Percentiles rank a stretch among this genome's conserved stretches.
phyloP scores from a whole-genome alignment of 306 rosid species.

The Cercis canadensis region DNA sequence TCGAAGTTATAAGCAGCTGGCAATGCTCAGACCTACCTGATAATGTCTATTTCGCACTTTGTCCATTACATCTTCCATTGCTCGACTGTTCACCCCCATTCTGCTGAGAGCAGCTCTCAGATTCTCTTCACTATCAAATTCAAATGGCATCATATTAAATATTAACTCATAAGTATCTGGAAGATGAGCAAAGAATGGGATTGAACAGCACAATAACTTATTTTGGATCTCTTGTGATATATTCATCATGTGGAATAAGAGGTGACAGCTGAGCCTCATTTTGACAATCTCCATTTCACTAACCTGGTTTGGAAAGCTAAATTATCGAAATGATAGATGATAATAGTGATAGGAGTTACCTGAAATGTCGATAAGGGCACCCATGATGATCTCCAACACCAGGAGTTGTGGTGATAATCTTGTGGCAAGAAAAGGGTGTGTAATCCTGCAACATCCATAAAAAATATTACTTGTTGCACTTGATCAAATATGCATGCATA shows the following conservation, averaged over 20 bases:
- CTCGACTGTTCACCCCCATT: slow-evolving; percentile 81
- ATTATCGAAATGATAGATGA: slow-evolving; percentile 13
- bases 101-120: slow-evolving; percentile 83
- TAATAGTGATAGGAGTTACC: slow-evolving; percentile 49
- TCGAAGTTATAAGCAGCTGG: slow-evolving; percentile 31
- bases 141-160: slow-evolving; percentile 32
- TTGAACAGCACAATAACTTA: neutral
- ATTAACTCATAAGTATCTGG: slow-evolving; percentile 8
- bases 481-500: slow-evolving; percentile 22
- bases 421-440: slow-evolving; percentile 88
- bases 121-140: slow-evolving; percentile 79
- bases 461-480: slow-evolving; percentile 33
- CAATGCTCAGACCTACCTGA: slow-evolving; percentile 74
- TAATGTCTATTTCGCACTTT: slow-evolving; percentile 90
- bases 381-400: slow-evolving; percentile 98
- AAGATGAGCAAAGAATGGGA: slow-evolving; percentile 19
- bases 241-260: neutral
- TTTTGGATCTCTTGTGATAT: neutral
- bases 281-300: slow-evolving; percentile 4
- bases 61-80: slow-evolving; percentile 76
- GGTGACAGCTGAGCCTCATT: neutral
- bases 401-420: slow-evolving; percentile 81
- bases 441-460: slow-evolving; percentile 70
- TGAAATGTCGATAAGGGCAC: slow-evolving; percentile 98
- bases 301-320: slow-evolving; percentile 17